Evolutionary conservation across 441 rosid species (phyloP), one percentile per base, ranked within the genome.

Genomic region (Populus hybrid): DNA sequence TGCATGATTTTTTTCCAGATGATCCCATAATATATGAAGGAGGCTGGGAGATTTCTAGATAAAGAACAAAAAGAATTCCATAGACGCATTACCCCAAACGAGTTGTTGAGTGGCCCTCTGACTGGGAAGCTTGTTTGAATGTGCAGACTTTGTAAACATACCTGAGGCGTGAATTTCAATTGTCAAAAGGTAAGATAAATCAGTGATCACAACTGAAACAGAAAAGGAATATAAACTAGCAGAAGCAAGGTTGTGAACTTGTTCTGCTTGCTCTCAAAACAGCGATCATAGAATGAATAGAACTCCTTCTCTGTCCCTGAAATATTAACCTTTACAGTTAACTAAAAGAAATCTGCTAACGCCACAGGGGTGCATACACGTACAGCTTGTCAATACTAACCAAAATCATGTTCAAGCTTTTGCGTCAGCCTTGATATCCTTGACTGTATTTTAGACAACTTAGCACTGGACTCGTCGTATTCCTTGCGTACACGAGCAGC

Each of bases 291-390:
- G 85, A 93, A 91, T 68, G 97, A 88, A 84, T 90, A 95, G 91
- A 97, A 95, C 85, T 93, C 97, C 87, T 91, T 93, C 84, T 90
- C 98, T n/a, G 84, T 87, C 72, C 99, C 99, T 95, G 95, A 54
- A 82, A 68, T 64, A 75, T 75, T 67, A 79, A 78, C 59, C 67
- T n/a, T 70, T 69, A 74, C 73, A 68, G 63, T 84, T 79, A 82
- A 80, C 66, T 70, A 50, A 74, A 57, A 40, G 80, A 75, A 80
- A 42, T 67, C 67, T 24, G 76, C 21, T 11, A 81, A 68, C 10
- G 40, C 67, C 36, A 10, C 64, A 68, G 30, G 34, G 46, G 28
- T 78, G 68, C 67, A 79, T 54, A 72, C 6, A 46, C 20, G 86
- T 65, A 76, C 23, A 46, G 46, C 69, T 83, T 70, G 72, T 75